phyloP scores from a whole-genome alignment of 345 rosid genomes.

The Pugionium cornutum region DNA sequence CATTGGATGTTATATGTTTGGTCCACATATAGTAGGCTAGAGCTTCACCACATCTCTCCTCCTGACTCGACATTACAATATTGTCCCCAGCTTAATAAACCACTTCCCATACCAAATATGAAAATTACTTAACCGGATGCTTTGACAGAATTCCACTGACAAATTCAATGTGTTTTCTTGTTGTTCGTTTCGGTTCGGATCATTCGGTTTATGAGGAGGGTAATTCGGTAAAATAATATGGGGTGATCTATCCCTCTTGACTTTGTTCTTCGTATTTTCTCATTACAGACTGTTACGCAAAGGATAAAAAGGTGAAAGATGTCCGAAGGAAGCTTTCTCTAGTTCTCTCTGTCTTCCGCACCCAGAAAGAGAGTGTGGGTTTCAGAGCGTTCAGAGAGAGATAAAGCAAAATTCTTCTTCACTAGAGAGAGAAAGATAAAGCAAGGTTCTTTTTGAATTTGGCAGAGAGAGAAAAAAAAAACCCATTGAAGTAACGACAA shows the following conservation, averaged over 20 bases:
- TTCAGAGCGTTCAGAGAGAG: neutral
- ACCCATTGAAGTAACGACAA: conserved; percentile 18
- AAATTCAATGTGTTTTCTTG: neutral
- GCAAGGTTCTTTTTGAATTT: conserved; percentile 18
- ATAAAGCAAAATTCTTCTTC: neutral
- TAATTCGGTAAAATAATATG: conserved; percentile 4
- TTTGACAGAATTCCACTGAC: neutral
- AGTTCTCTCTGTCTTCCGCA: neutral
- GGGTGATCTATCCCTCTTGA: conserved; percentile 31
- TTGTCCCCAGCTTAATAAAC: conserved; percentile 15
- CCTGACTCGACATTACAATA: conserved; percentile 1
- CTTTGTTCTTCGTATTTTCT: conserved; percentile 26
- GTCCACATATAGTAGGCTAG: conserved; percentile 25
- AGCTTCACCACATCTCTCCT: conserved; percentile 36
- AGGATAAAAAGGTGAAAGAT: conserved; percentile 19
- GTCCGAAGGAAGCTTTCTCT: conserved; percentile 31
- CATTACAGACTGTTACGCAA: conserved; percentile 39
- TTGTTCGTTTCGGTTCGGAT: conserved; percentile 8
- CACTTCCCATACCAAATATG: conserved; percentile 1
- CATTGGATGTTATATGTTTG: neutral
- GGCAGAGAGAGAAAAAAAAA: neutral
- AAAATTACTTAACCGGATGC: neutral
- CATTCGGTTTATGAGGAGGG: neutral
- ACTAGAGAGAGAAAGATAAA: conserved; percentile 12
- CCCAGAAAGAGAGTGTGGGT: too few species aligned